Evolutionary conservation across 345 rosid genomes (phyloP), one percentile per base, ranked within the genome.

Genomic region (Pseudoturritis turrita): DNA sequence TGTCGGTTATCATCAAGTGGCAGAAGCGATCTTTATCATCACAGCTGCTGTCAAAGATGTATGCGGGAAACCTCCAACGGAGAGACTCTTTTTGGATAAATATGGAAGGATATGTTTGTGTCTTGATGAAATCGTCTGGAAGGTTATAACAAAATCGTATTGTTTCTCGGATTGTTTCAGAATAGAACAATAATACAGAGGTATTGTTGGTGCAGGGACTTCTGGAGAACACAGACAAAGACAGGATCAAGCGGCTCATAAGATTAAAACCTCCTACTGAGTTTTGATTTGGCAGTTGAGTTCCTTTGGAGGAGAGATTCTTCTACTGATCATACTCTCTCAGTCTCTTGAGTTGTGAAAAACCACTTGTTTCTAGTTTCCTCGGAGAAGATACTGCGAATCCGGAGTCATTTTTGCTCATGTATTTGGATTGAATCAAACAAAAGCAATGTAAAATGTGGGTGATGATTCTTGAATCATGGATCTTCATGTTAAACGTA

Each of bases 41-140:
- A n/a, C n/a, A n/a, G n/a, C n/a, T 29, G 81, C 92, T 18, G 82
- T 90, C 18, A 90, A 88, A 78, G 94, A 90, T 77, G 84, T 82
- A 40, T 90, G 92, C 47, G 91, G 88, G 80, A 90, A 90, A 81
- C 82, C 83, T 61, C 94, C 94, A 17, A 85, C 92, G 0, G 92
- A 88, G 73, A 86, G 97, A 18, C 80, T 88, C 62, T 90, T 88
- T 81, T 82, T 90, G 22, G 97, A 90, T 68, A 88, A 88, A 79
- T 90, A 88, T 3, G 97, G n/a, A n/a, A n/a, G n/a, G n/a, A n/a
- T n/a, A n/a, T n/a, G n/a, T 77, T 57, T 90, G 78, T 81, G 90
- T 72, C 79, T 90, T 52, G 97, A 90, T 75, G 97, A 85, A 83
- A 89, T 90, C 60, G 81, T 90, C 40, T 87, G 97, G 95, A 84